phyloP scores from a whole-genome alignment of 495 filamentous ascomycete species.

The Daldinia decipiens region DNA sequence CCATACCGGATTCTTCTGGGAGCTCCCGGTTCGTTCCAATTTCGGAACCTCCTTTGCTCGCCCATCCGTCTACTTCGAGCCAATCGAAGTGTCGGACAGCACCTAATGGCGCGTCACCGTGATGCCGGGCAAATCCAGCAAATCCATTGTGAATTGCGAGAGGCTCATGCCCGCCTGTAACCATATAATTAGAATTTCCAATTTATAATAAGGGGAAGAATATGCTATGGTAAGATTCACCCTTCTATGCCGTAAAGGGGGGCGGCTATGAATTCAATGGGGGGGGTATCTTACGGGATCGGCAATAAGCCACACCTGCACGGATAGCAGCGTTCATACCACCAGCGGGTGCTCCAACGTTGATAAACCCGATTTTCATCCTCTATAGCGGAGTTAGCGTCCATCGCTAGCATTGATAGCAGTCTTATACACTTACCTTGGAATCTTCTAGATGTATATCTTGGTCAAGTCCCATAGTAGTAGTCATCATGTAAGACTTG shows the following conservation, averaged over 20 bases:
- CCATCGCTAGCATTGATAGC: neutral
- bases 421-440: slow-evolving; percentile 65
- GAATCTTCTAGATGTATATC: slow-evolving; percentile 68
- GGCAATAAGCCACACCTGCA: slow-evolving; percentile 93
- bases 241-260: neutral
- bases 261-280: neutral
- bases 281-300: slow-evolving; percentile 65
- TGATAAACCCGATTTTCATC: slow-evolving; percentile 94
- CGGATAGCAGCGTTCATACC: slow-evolving; percentile 98
- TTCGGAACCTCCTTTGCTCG: slow-evolving; percentile 94
- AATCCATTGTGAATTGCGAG: slow-evolving; percentile 97
- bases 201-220: neutral
- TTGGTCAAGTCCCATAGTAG: slow-evolving; percentile 62
- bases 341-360: slow-evolving; percentile 97
- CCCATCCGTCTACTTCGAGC: slow-evolving; percentile 96
- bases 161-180: slow-evolving; percentile 76
- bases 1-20: slow-evolving; percentile 83
- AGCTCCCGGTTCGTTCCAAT: slow-evolving; percentile 97
- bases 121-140: slow-evolving; percentile 91
- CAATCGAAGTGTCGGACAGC: slow-evolving; percentile 86
- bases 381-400: slow-evolving; percentile 61
- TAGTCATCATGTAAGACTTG: slow-evolving; percentile 88
- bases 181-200: slow-evolving; percentile 10
- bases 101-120: slow-evolving; percentile 80
- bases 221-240: neutral